Conservation (phyloP, 768 basidiomycete species). For the Amanita thiersii region DNA sequence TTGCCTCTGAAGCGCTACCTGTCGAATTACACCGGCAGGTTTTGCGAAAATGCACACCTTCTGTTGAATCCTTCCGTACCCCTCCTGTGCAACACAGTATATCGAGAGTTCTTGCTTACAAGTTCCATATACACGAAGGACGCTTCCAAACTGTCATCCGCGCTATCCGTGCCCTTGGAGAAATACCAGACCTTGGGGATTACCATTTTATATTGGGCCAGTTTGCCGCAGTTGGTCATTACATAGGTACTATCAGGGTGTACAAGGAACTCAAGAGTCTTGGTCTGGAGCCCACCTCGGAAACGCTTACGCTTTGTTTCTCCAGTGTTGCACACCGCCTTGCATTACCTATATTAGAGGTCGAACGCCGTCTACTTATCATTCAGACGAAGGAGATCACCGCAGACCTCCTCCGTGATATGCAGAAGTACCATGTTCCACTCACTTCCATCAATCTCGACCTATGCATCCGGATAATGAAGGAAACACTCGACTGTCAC, state of each 20-base stretch:
- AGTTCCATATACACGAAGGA: conserved; percentile 51
- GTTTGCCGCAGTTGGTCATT: conserved; percentile 70
- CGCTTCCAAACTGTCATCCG: conserved; percentile 61
- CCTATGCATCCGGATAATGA: conserved; percentile 58
- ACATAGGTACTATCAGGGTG: conserved; percentile 48
- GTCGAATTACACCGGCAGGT: conserved; percentile 62
- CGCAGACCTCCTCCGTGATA: conserved; percentile 45
- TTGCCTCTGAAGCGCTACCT: conserved; percentile 45
- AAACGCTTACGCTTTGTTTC: conserved; percentile 57
- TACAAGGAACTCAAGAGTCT: conserved; percentile 46
- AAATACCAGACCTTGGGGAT: conserved; percentile 47
- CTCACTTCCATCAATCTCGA: conserved; percentile 59
- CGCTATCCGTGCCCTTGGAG: conserved; percentile 55
- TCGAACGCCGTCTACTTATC: conserved; percentile 25
- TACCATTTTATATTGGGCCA: conserved; percentile 71
- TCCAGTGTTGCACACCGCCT: conserved; percentile 66
- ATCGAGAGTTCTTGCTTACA: conserved; percentile 23
- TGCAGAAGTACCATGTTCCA: conserved; percentile 38
- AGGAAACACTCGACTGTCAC: conserved; percentile 49
- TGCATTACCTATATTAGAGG: conserved; percentile 42
- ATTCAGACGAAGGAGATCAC: conserved; percentile 39
- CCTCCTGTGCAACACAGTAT: conserved; percentile 33
- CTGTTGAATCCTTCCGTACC: conserved; percentile 35
- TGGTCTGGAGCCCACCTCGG: conserved; percentile 38
- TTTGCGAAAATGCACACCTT: conserved; percentile 56